Conservation (phyloP, 2,329 filamentous ascomycete species). For the Volutella citrinella region DNA sequence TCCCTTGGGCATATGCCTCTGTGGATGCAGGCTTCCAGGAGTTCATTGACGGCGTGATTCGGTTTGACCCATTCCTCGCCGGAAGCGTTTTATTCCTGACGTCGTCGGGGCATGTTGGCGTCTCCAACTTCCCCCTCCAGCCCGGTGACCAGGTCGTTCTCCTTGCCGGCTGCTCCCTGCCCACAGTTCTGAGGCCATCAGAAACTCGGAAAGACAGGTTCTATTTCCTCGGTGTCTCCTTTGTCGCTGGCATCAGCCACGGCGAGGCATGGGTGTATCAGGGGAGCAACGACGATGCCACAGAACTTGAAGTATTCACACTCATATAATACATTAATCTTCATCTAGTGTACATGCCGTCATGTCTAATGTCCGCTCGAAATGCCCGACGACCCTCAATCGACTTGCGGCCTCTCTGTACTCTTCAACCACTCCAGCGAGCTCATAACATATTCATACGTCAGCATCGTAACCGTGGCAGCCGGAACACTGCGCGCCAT, state of each 20-base stretch:
- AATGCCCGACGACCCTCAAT: not conserved
- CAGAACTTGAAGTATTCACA: slow-evolving; percentile 4
- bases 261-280: slow-evolving; percentile 8
- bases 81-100: slow-evolving; percentile 11
- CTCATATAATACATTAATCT: slow-evolving; percentile 3
- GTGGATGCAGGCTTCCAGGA: slow-evolving; percentile 9
- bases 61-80: slow-evolving; percentile 12
- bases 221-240: slow-evolving; percentile 11
- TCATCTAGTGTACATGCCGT: not conserved
- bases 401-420: not conserved
- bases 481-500: slow-evolving; percentile 93
- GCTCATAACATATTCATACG: slow-evolving; percentile 76
- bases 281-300: not conserved
- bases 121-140: slow-evolving; percentile 11
- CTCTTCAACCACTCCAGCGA: slow-evolving; percentile 7
- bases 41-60: slow-evolving; percentile 10
- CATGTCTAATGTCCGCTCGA: not conserved
- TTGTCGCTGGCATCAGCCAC: slow-evolving; percentile 13
- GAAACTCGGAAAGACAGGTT: slow-evolving; percentile 2
- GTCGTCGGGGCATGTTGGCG: slow-evolving; percentile 7
- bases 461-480: slow-evolving; percentile 94
- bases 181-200: slow-evolving; percentile 3
- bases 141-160: slow-evolving; percentile 7
- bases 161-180: slow-evolving; percentile 10
- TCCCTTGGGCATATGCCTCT: slow-evolving; percentile 8